These are phyloP conservation scores for Aspergillus ochraceus DNA, from an alignment of 2,329 filamentous ascomycete species.

Conservation along the genomic window DNA sequence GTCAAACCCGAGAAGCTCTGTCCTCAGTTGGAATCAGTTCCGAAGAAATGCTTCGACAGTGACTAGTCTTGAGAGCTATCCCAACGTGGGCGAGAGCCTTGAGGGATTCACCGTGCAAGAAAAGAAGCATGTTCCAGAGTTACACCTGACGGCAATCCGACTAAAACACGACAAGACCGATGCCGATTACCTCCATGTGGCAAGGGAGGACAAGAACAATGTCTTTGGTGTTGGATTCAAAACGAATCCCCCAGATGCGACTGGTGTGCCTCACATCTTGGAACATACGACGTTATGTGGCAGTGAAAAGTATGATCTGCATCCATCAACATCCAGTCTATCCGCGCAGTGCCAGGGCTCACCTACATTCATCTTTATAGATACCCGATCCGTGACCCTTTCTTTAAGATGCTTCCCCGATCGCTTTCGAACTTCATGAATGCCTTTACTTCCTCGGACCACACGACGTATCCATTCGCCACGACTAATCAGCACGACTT, in stretches of 20 bases:
- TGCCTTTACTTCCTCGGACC: constrained; percentile 92
- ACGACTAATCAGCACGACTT: constrained; percentile 96
- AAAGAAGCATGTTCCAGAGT: constrained; percentile 88
- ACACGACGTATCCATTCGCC: constrained; percentile 96
- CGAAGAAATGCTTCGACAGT: constrained; percentile 56
- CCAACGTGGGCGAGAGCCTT: constrained; percentile 77
- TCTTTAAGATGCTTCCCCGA: constrained; percentile 99
- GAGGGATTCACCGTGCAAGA: constrained; percentile 91
- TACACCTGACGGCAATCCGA: constrained; percentile 87
- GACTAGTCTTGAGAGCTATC: constrained; percentile 73
- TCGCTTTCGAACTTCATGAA: constrained; percentile 99
- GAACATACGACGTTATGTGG: constrained; percentile 97
- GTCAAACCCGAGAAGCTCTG: constrained; percentile 16
- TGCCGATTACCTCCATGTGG: constrained; percentile 93
- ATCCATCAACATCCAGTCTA: background rate
- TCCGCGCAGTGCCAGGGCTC: constrained; percentile 3
- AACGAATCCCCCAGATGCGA: constrained; percentile 96
- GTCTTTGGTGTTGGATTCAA: constrained; percentile 99
- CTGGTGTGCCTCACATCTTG: constrained; percentile 92
- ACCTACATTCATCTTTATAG: constrained; percentile 45
- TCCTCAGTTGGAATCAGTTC: constrained; percentile 17
- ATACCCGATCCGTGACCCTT: constrained; percentile 96
- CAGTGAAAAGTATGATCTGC: constrained; percentile 73
- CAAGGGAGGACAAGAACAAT: constrained; percentile 95
- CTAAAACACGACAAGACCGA: constrained; percentile 93